Conservation (phyloP, 345 rosid species). For the Rubroshorea leprosula region DNA sequence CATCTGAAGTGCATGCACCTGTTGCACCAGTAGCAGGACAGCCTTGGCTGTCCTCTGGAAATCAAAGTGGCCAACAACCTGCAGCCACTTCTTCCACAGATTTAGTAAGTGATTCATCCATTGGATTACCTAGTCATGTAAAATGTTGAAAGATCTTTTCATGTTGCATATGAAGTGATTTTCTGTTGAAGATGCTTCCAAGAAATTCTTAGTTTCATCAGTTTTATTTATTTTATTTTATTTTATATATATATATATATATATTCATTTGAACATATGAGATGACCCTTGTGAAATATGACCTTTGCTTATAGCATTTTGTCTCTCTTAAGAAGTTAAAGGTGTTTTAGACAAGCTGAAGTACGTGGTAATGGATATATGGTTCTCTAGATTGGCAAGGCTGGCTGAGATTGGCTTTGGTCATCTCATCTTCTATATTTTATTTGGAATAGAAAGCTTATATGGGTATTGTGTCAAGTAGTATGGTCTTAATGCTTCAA, state of each 20-base stretch:
- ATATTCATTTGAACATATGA: neutral
- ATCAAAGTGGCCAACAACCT: constrained; percentile 55
- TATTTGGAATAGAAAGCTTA: neutral
- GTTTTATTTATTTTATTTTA: neutral
- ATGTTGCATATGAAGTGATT: neutral
- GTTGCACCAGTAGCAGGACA: too few species aligned
- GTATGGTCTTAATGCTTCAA: neutral
- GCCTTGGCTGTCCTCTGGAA: constrained; percentile 58
- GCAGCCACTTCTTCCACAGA: constrained; percentile 43
- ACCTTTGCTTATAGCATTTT: neutral
- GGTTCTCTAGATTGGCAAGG: neutral
- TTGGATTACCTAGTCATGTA: neutral
- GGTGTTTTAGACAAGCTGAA: neutral
- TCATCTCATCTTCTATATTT: neutral
- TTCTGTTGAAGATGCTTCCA: neutral
- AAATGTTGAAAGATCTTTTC: neutral
- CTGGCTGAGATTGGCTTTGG: neutral
- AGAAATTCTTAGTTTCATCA: neutral
- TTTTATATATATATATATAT: too few species aligned
- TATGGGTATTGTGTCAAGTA: neutral
- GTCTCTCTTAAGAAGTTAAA: neutral
- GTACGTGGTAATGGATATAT: neutral
- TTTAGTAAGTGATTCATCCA: constrained; percentile 35
- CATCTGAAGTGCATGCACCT: constrained; percentile 53
- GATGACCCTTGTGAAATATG: neutral